A percentile compares a stretch with the other conserved stretches of the same genome.
phyloP scores from a whole-genome alignment of 495 filamentous ascomycete genomes.

The Aspergillus incahuasiensis region DNA sequence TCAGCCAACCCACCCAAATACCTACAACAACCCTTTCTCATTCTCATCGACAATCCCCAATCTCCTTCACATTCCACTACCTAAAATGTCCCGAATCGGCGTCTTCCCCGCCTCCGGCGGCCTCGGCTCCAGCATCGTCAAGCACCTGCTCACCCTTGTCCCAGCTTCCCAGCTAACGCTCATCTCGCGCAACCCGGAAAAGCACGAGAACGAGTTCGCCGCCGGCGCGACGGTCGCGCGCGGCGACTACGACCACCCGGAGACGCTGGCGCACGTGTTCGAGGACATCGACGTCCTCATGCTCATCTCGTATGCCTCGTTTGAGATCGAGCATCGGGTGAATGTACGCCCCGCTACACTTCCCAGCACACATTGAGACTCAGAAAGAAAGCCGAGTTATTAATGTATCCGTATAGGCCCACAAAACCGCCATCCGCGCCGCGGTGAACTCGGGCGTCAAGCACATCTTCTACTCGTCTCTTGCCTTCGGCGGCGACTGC shows the following conservation, averaged over 20 bases:
- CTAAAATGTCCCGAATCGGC: conserved; percentile 36
- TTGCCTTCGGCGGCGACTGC: conserved; percentile 50
- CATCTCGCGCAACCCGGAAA: conserved; percentile 43
- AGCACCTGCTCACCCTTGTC: conserved; percentile 38
- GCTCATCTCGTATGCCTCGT: conserved; percentile 40
- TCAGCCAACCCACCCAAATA: too few relatives aligned
- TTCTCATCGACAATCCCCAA: too few relatives aligned
- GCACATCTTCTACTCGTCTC: conserved; percentile 64
- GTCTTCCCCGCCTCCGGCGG: conserved; percentile 51
- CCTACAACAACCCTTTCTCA: too few relatives aligned
- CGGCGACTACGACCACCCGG: conserved; percentile 35
- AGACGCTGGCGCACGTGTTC: conserved; percentile 30
- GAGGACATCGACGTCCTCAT: conserved; percentile 34
- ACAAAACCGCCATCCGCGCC: conserved; percentile 53
- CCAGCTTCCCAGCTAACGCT: conserved; percentile 37
- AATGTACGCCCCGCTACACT: conserved; percentile 19
- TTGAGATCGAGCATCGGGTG: conserved; percentile 33
- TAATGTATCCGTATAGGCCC: conserved; percentile 23
- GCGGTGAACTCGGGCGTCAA: conserved; percentile 52
- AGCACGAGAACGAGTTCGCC: conserved; percentile 16
- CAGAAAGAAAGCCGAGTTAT: too few relatives aligned
- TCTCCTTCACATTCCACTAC: too few relatives aligned
- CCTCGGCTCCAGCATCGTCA: conserved; percentile 43
- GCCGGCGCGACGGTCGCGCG: conserved; percentile 29
- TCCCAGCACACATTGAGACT: too few relatives aligned